A percentile compares a stretch with the other conserved stretches of the same genome.
These are phyloP conservation scores for Tremella mesenterica DNA, from an alignment of 768 basidiomycete species.

Conservation along the genomic window DNA sequence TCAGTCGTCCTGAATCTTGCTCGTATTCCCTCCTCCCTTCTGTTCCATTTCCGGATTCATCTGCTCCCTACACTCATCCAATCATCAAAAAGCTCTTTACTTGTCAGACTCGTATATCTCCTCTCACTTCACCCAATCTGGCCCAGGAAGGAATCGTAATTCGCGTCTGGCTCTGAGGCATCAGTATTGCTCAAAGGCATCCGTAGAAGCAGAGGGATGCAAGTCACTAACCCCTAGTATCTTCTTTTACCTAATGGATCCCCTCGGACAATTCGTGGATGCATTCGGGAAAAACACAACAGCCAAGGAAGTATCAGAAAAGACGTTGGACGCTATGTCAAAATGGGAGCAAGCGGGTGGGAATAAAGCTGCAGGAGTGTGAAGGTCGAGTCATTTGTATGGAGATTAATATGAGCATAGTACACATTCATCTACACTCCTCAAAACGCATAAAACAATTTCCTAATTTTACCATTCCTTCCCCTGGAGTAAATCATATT, in stretches of 20 bases:
- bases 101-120: too few relatives aligned
- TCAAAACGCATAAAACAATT: neutral
- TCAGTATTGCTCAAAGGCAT: too few relatives aligned
- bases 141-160: too few relatives aligned
- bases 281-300: conserved; percentile 83
- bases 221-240: conserved; percentile 58
- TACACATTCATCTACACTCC: neutral
- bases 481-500: neutral
- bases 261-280: conserved; percentile 83
- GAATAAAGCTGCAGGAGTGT: conserved; percentile 27
- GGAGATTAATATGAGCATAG: neutral
- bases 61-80: too few relatives aligned
- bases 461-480: neutral
- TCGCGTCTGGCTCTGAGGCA: too few relatives aligned
- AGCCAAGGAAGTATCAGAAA: conserved; percentile 55
- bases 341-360: conserved; percentile 45
- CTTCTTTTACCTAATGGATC: conserved; percentile 98
- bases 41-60: too few relatives aligned
- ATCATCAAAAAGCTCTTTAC: too few relatives aligned
- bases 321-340: conserved; percentile 45
- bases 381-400: neutral
- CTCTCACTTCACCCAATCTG: too few relatives aligned
- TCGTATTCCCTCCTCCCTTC: too few relatives aligned
- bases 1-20: too few relatives aligned
- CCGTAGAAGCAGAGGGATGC: too few relatives aligned